Percentiles rank a stretch among this genome's conserved stretches.
phyloP scores from a whole-genome alignment of 2,329 filamentous ascomycete genomes.

The Shiraia bambusicola region DNA sequence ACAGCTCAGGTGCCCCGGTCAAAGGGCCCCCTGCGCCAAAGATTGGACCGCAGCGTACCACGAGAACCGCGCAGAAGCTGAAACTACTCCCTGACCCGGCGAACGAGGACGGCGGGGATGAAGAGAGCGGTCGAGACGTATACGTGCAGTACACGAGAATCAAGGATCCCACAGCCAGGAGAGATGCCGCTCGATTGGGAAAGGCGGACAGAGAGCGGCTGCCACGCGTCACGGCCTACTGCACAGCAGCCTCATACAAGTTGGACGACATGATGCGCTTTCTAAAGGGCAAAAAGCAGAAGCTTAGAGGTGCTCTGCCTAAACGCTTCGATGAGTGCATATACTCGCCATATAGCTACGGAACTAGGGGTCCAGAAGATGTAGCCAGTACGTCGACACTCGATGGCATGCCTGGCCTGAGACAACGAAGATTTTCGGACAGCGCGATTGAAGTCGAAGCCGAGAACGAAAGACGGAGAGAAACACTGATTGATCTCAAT shows the following conservation, averaged over 20 bases:
- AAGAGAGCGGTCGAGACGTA: constrained; percentile 91
- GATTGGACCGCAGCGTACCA: constrained; percentile 91
- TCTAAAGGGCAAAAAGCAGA: constrained; percentile 74
- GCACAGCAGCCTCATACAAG: constrained; percentile 87
- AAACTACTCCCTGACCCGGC: constrained; percentile 95
- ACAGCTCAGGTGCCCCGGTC: constrained; percentile 71
- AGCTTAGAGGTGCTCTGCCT: constrained; percentile 75
- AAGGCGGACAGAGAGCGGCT: constrained; percentile 88
- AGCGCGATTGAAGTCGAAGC: constrained; percentile 70
- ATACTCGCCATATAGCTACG: constrained; percentile 89
- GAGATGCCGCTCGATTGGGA: constrained; percentile 87
- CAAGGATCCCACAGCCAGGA: constrained; percentile 89
- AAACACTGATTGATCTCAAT: constrained; percentile 65
- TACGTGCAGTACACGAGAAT: constrained; percentile 98
- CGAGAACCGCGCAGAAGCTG: constrained; percentile 93
- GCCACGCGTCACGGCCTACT: constrained; percentile 93
- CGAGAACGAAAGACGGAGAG: constrained; percentile 56
- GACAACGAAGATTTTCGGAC: constrained; percentile 70
- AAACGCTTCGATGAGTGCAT: constrained; percentile 98
- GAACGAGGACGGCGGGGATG: constrained; percentile 72
- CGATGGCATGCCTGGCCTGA: constrained; percentile 25
- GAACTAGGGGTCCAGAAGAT: constrained; percentile 46
- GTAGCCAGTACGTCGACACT: constrained; percentile 39
- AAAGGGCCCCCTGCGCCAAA: constrained; percentile 59
- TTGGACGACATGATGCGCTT: constrained; percentile 89